Conservation (phyloP, 441 rosid genomes). For the Populus hybrid region DNA sequence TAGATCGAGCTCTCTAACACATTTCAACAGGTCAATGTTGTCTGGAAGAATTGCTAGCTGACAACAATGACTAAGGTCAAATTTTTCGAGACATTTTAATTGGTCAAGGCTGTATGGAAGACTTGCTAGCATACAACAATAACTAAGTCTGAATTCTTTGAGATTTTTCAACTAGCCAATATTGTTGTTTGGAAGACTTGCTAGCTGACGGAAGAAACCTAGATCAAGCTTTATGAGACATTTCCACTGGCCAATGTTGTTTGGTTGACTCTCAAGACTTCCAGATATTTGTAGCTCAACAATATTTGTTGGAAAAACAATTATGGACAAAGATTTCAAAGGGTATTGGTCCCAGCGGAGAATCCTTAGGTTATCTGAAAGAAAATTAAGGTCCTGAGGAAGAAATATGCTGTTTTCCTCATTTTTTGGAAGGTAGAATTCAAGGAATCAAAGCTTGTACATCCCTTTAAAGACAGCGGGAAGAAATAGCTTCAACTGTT, state of each 20-base stretch:
- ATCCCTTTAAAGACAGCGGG: not conserved
- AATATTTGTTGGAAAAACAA: not conserved
- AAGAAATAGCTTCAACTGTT: not conserved
- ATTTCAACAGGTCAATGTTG: too few relatives aligned
- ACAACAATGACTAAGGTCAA: too few relatives aligned
- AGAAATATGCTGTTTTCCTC: not conserved
- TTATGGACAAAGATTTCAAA: not conserved
- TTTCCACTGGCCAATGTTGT: constrained; percentile 7
- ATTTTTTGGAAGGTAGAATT: not conserved
- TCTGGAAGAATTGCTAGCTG: too few relatives aligned
- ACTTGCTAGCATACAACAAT: too few relatives aligned
- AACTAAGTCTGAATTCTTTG: too few relatives aligned
- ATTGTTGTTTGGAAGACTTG: too few relatives aligned
- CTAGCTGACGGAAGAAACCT: not conserved
- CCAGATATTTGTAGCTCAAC: not conserved
- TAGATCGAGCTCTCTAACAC: too few relatives aligned
- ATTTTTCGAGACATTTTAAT: too few relatives aligned
- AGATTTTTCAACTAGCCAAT: too few relatives aligned
- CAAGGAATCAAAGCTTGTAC: constrained; percentile 5
- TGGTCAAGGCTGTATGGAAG: too few relatives aligned
- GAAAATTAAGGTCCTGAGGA: constrained; percentile 1
- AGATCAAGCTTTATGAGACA: not conserved
- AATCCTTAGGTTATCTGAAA: constrained; percentile 1
- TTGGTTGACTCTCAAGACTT: not conserved
- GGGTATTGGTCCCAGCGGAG: constrained; percentile 3